Evolutionary conservation across 176 grass and related monocot species (phyloP).

Genomic region (Sorghum bicolor): DNA sequence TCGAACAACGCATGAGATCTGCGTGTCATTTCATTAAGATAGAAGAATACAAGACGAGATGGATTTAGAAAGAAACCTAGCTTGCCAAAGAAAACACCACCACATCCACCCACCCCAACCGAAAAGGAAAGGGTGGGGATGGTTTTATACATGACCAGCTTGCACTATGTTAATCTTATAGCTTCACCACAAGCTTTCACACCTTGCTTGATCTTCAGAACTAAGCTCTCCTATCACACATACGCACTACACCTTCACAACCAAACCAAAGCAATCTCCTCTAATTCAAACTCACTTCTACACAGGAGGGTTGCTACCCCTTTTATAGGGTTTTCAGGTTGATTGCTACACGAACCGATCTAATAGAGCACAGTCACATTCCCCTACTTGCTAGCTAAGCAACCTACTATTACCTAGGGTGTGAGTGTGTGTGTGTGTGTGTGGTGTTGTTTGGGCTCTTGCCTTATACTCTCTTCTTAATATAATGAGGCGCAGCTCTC

Average conservation of each 20-base stretch:
- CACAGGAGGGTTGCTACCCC: background rate
- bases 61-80: background rate
- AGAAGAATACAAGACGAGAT: background rate
- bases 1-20: background rate
- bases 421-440: too few relatives aligned
- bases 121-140: background rate
- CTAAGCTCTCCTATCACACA: background rate
- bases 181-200: background rate
- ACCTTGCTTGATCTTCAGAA: background rate
- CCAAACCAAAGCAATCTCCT: background rate
- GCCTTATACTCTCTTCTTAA: too few relatives aligned
- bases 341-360: background rate
- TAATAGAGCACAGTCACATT: background rate
- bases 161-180: background rate
- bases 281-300: background rate
- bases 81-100: background rate
- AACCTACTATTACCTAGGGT: background rate
- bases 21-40: too few relatives aligned
- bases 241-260: background rate
- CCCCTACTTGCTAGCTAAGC: background rate
- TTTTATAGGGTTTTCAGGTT: background rate
- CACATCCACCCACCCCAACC: background rate
- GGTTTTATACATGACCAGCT: background rate
- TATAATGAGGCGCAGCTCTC: too few relatives aligned
- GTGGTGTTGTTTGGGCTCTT: too few relatives aligned